These are phyloP conservation scores for Umbellularia californica DNA, from an alignment of 164 flowering plant genomes.

Conservation along the genomic window DNA sequence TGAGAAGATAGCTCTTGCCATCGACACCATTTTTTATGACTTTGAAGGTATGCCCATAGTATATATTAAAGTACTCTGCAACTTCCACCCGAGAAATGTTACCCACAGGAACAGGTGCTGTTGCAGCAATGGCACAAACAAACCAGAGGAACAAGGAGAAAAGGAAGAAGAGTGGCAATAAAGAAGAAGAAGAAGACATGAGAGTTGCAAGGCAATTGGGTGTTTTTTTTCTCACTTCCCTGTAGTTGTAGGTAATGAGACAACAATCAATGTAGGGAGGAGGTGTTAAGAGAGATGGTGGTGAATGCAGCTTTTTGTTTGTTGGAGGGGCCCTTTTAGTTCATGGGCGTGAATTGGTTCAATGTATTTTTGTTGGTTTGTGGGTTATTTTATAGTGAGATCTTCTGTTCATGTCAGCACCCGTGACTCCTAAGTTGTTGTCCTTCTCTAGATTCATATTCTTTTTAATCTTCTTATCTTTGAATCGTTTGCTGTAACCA, in stretches of 20 bases:
- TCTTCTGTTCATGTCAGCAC: background rate
- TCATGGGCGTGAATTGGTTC: slow-evolving; percentile 6
- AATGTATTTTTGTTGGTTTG: background rate
- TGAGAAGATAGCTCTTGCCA: slow-evolving; percentile 87
- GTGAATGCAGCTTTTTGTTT: slow-evolving; percentile 8
- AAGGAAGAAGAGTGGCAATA: background rate
- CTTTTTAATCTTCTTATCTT: background rate
- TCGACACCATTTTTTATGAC: slow-evolving; percentile 86
- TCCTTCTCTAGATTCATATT: background rate
- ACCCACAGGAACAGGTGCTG: slow-evolving; percentile 34
- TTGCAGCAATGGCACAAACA: background rate
- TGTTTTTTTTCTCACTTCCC: background rate
- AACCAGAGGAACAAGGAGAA: background rate
- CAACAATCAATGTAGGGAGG: background rate
- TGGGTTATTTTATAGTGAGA: background rate
- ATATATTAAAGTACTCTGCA: slow-evolving; percentile 64
- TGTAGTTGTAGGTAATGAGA: background rate
- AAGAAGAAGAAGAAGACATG: background rate
- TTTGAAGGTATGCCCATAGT: slow-evolving; percentile 91
- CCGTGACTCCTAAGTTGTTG: background rate
- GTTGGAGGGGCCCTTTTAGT: background rate
- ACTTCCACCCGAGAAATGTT: slow-evolving; percentile 66
- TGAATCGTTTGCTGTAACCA: background rate
- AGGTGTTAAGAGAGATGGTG: background rate
- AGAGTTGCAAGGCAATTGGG: background rate